A percentile compares a stretch with the other conserved stretches of the same genome.
Evolutionary conservation across 1,284 basidiomycete genomes (phyloP).

Genomic region (Cutaneotrichosporon sp.): DNA sequence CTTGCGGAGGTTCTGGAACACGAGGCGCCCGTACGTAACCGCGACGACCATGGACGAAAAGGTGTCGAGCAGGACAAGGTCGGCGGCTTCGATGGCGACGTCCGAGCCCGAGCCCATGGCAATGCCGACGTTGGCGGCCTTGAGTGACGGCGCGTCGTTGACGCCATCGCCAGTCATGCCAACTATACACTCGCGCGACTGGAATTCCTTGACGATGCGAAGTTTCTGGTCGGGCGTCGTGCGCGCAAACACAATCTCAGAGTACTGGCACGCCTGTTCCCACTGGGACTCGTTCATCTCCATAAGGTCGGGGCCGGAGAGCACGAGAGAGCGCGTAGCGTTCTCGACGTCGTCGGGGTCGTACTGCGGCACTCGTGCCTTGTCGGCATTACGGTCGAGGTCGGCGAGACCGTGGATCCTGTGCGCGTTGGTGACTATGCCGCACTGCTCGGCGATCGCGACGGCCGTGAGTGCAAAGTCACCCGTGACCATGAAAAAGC

Average conservation of each 20-base stretch:
- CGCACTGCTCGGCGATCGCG: constrained; percentile 60
- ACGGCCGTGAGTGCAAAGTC: constrained; percentile 51
- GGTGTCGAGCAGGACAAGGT: constrained; percentile 44
- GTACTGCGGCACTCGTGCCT: constrained; percentile 17
- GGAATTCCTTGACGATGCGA: constrained; percentile 60
- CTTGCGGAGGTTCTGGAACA: constrained; percentile 64
- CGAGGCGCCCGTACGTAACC: constrained; percentile 57
- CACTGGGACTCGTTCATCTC: constrained; percentile 53
- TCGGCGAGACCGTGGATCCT: constrained; percentile 38
- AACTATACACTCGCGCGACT: constrained; percentile 54
- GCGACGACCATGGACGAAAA: constrained; percentile 50
- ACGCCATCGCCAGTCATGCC: constrained; percentile 65
- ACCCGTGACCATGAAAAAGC: constrained; percentile 67
- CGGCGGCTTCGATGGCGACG: constrained; percentile 49
- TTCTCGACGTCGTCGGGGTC: constrained; percentile 20
- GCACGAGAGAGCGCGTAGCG: constrained; percentile 47
- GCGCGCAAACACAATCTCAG: constrained; percentile 67
- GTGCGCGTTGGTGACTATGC: constrained; percentile 52
- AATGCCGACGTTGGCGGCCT: constrained; percentile 52
- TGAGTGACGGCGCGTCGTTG: constrained; percentile 61
- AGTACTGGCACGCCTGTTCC: constrained; percentile 55
- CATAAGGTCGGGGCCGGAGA: constrained; percentile 56
- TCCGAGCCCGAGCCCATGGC: constrained; percentile 52
- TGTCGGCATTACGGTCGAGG: constrained; percentile 35
- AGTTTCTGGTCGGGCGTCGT: constrained; percentile 70